Base-by-base conservation (phyloP, 371 early-diverging fungal genomes). In the Apophysomyces ossiformis region DNA sequence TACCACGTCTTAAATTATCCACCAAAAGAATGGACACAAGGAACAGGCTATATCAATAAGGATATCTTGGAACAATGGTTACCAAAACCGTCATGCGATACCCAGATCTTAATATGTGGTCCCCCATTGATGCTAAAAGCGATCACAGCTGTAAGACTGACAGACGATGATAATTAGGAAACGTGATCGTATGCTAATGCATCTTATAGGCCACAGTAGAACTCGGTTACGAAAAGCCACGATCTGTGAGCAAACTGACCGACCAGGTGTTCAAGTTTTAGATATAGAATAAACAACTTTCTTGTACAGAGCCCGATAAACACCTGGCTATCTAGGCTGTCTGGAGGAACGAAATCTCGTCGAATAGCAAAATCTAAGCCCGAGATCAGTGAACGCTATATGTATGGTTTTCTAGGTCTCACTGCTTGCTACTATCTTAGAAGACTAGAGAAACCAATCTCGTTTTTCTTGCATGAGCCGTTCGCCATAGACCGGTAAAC, bases 211-310 rank as follows among this genome's bases (percentile, higher is more conserved):
- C 77, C 41, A 81, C 85, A 41, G 78, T 71, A 39, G 79, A 82
- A 8, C 76, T 91, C 39, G 89, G 87, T 50, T 89, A 83, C 72
- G 85, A 86, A 47, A 80, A 86, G 71, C 78, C 90, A 64, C 78
- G 82, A 47, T 76, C 85, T 59, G 76, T 93, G 47, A 90, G 92
- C 69, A 93, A 93, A 77, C 77, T 88, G 54, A 85, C 84, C 39
- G 88, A 89, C 69, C 88, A 88, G 68, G 90, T 95, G 43, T 95
- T 90, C 85, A 92, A 92, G 75, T 93, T 95, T 67, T 95, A 89
- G 21, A 50, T n/a, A 50, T 21, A 50, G 41, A 50, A 50, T 50
- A 50, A 50, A 50, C n/a, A 6, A n/a, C 11, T 18, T 50, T 50
- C 54, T n/a, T 21, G 21, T 50, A n/a, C 21, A 50, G n/a, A 18